Percentiles rank a stretch among this genome's conserved stretches.
These are phyloP conservation scores for Ceratobasidium sp. DNA, from an alignment of 1,284 basidiomycete genomes.

Conservation along the genomic window DNA sequence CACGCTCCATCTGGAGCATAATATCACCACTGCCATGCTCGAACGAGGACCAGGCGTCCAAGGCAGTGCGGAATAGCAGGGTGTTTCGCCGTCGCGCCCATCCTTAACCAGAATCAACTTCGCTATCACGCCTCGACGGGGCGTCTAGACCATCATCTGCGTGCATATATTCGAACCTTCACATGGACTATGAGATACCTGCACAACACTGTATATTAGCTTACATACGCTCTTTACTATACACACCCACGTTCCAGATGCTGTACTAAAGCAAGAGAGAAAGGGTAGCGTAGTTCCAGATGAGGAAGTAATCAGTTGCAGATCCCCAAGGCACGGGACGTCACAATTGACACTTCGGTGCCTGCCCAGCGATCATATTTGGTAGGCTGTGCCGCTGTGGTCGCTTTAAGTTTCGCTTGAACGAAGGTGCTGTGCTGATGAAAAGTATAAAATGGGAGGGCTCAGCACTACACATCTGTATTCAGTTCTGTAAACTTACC, in stretches of 20 bases:
- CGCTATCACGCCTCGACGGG: neutral
- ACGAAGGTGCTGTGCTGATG: neutral
- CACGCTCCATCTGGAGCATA: neutral
- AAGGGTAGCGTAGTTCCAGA: neutral
- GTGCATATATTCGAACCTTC: neutral
- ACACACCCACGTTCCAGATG: neutral
- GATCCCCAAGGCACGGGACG: neutral
- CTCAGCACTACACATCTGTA: neutral
- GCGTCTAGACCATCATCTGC: neutral
- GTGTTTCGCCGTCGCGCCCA: constrained; percentile 32
- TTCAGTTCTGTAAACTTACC: neutral
- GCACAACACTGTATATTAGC: constrained; percentile 1
- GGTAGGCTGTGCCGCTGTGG: neutral
- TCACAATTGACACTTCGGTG: neutral
- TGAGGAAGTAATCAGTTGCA: neutral
- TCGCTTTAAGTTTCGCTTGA: no score
- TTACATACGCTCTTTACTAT: neutral
- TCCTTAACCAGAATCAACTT: neutral
- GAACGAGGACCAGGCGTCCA: neutral
- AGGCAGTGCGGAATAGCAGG: constrained; percentile 17
- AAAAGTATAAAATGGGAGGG: neutral
- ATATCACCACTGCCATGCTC: neutral
- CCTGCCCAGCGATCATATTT: neutral
- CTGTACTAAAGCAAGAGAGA: neutral
- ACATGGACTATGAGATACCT: neutral